Conservation (phyloP, 2,329 filamentous ascomycete genomes). For the Lachnellula arida region DNA sequence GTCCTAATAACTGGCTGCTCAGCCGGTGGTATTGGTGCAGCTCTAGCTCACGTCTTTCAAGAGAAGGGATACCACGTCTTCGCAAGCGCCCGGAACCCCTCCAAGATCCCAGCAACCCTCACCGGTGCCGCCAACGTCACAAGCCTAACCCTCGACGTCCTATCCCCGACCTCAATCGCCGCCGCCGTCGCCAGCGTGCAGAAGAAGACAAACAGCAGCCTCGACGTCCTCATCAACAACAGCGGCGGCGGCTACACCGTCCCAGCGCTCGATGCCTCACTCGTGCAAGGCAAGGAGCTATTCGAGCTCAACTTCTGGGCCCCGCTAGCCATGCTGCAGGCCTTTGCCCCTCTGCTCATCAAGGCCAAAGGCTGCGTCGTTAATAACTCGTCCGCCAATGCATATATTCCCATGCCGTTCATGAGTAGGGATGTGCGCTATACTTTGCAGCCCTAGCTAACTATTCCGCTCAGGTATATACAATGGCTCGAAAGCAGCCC, state of each 20-base stretch:
- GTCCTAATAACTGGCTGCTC: conserved; percentile 37
- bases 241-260: conserved; percentile 32
- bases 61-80: conserved; percentile 34
- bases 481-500: conserved; percentile 14
- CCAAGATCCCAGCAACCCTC: conserved; percentile 31
- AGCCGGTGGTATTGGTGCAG: conserved; percentile 36
- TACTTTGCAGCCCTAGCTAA: background rate
- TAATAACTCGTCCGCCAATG: conserved; percentile 20
- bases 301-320: conserved; percentile 31
- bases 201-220: conserved; percentile 31
- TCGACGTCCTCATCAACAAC: conserved; percentile 44
- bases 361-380: conserved; percentile 25
- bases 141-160: conserved; percentile 38
- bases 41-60: conserved; percentile 35
- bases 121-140: conserved; percentile 33
- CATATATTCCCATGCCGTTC: conserved; percentile 4
- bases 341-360: conserved; percentile 27
- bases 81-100: conserved; percentile 34
- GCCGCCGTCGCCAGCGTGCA: conserved; percentile 30
- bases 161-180: conserved; percentile 32
- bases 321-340: conserved; percentile 26
- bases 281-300: conserved; percentile 23
- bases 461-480: conserved; percentile 13
- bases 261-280: conserved; percentile 29
- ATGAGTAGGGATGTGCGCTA: background rate